phyloP scores from a whole-genome alignment of 2,329 filamentous ascomycete genomes.

The Colletotrichum eremochloae region DNA sequence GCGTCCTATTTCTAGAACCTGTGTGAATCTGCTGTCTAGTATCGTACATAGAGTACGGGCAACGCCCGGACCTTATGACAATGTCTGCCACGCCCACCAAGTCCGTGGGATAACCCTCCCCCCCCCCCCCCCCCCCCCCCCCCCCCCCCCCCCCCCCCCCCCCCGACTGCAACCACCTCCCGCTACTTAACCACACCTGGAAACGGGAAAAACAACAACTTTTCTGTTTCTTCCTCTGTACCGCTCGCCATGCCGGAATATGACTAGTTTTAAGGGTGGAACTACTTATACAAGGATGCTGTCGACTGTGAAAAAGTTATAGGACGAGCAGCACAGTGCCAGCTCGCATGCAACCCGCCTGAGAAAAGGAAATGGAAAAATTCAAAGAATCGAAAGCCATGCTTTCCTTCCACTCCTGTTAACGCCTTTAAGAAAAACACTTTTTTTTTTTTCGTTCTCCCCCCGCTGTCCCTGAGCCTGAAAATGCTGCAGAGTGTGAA shows the following conservation, averaged over 20 bases:
- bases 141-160: no score
- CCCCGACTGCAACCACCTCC: neutral
- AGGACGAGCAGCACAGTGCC: conserved; percentile 31
- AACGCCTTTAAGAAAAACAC: conserved; percentile 28
- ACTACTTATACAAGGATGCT: conserved; percentile 38
- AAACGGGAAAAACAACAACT: neutral
- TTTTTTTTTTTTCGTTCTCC: conserved; percentile 14
- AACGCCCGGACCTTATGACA: neutral
- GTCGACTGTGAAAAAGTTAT: conserved; percentile 25
- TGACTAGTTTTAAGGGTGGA: conserved; percentile 30
- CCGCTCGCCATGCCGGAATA: conserved; percentile 37
- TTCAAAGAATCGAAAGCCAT: conserved; percentile 24
- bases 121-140: no score
- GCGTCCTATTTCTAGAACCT: conserved; percentile 17
- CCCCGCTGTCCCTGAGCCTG: conserved; percentile 22
- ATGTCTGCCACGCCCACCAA: neutral
- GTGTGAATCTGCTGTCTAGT: conserved; percentile 20
- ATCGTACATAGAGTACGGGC: conserved; percentile 30
- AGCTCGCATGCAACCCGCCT: conserved; percentile 26
- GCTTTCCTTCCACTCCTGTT: conserved; percentile 29
- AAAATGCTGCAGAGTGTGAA: conserved; percentile 29
- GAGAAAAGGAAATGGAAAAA: conserved; percentile 12
- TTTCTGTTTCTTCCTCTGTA: conserved; percentile 25
- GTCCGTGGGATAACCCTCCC: neutral
- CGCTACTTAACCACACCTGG: neutral